Evolutionary conservation across 2,329 filamentous ascomycete species (phyloP).

Genomic region (Spiromastix sp.): DNA sequence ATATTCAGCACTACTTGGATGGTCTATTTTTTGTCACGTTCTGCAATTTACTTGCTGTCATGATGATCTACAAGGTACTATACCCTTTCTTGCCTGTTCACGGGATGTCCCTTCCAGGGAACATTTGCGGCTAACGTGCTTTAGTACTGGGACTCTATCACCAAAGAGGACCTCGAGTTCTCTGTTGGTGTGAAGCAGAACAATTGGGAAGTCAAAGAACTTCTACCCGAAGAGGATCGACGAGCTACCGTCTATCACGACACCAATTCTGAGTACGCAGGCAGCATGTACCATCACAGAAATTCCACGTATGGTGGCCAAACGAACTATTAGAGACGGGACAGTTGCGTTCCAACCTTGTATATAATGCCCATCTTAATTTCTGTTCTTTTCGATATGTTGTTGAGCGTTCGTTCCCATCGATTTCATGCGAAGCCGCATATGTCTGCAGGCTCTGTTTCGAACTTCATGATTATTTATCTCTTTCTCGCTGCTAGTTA

Average conservation of each 20-base stretch:
- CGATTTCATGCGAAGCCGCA: no score
- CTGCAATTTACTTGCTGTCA: conserved; percentile 86
- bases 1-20: conserved; percentile 83
- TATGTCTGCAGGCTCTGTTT: no score
- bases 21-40: conserved; percentile 89
- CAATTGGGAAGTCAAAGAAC: conserved; percentile 97
- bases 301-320: conserved; percentile 27
- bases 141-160: conserved; percentile 99
- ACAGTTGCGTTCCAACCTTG: conserved; percentile 1
- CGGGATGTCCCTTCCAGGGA: background rate
- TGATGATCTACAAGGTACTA: conserved; percentile 97
- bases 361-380: conserved; percentile 1
- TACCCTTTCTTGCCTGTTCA: conserved; percentile 1
- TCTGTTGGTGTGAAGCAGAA: conserved; percentile 90
- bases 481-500: no score
- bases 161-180: conserved; percentile 95
- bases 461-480: no score
- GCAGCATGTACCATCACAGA: conserved; percentile 32
- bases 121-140: conserved; percentile 19
- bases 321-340: conserved; percentile 20
- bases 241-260: conserved; percentile 63
- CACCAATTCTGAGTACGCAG: conserved; percentile 34
- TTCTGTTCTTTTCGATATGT: background rate
- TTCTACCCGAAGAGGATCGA: conserved; percentile 70
- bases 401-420: background rate